A percentile compares a stretch with the other conserved stretches of the same genome.
These are phyloP conservation scores for Setaria italica DNA, from an alignment of 202 grass and related monocot genomes.

Conservation along the genomic window DNA sequence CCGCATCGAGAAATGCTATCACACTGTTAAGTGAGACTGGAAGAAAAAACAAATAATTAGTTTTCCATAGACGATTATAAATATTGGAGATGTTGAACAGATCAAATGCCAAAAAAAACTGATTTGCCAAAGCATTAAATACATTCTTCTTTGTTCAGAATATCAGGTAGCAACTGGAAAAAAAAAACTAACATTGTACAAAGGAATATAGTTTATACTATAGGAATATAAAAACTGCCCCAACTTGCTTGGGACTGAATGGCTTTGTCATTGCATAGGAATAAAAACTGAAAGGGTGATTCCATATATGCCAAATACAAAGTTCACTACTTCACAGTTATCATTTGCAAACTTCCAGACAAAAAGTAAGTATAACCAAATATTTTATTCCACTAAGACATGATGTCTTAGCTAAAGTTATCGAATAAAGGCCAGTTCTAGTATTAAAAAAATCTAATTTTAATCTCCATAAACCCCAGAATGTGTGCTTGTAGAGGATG, in stretches of 20 bases:
- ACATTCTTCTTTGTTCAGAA: conserved; percentile 5
- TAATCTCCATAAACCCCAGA: neutral
- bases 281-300: neutral
- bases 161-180: neutral
- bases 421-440: neutral
- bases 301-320: conserved; percentile 26
- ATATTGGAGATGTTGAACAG: conserved; percentile 41
- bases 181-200: neutral
- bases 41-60: conserved; percentile 46
- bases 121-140: neutral
- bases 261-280: neutral
- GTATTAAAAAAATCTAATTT: conserved; percentile 7
- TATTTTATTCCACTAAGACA: conserved; percentile 10
- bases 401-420: conserved; percentile 23
- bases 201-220: conserved; percentile 2
- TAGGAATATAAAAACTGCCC: no score
- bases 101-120: conserved; percentile 14
- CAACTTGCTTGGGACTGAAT: no score
- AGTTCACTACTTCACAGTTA: conserved; percentile 5
- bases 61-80: conserved; percentile 27
- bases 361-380: neutral
- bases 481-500: conserved; percentile 20
- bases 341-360: neutral
- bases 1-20: conserved; percentile 93
- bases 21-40: conserved; percentile 96